A percentile compares a stretch with the other conserved stretches of the same genome.
phyloP scores from a whole-genome alignment of 164 flowering plant genomes.

The Vitis riparia region DNA sequence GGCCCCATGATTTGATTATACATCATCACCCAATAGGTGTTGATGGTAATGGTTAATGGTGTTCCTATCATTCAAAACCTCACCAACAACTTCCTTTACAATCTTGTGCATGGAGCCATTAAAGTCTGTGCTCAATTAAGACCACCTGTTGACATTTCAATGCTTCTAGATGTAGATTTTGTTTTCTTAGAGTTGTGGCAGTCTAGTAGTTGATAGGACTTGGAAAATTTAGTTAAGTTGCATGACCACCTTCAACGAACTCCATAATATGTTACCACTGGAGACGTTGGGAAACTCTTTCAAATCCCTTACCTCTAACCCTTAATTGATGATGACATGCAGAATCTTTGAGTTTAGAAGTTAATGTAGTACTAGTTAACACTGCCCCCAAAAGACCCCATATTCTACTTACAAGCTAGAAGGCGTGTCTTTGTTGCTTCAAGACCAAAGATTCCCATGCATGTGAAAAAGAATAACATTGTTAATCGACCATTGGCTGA shows the following conservation, averaged over 20 bases:
- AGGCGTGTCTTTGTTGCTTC: too few relatives aligned
- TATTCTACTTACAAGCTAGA: too few relatives aligned
- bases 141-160: constrained; percentile 91
- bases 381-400: too few relatives aligned
- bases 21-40: constrained; percentile 84
- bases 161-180: constrained; percentile 84
- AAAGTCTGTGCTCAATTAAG: constrained; percentile 86
- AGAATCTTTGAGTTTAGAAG: too few relatives aligned
- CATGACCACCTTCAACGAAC: too few relatives aligned
- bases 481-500: constrained; percentile 85
- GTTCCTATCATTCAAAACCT: constrained; percentile 75
- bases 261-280: too few relatives aligned
- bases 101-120: constrained; percentile 84
- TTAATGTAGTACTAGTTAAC: too few relatives aligned
- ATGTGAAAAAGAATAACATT: constrained; percentile 40
- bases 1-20: constrained; percentile 93
- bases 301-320: too few relatives aligned
- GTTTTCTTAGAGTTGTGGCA: constrained; percentile 86
- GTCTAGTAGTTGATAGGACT: constrained; percentile 12
- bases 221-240: too few relatives aligned
- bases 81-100: constrained; percentile 80
- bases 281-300: too few relatives aligned
- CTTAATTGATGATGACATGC: too few relatives aligned
- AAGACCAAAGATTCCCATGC: too few relatives aligned
- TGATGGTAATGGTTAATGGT: constrained; percentile 71